Base-by-base conservation (phyloP, 2,329 filamentous ascomycete genomes). In the Epichloe uncinata region DNA sequence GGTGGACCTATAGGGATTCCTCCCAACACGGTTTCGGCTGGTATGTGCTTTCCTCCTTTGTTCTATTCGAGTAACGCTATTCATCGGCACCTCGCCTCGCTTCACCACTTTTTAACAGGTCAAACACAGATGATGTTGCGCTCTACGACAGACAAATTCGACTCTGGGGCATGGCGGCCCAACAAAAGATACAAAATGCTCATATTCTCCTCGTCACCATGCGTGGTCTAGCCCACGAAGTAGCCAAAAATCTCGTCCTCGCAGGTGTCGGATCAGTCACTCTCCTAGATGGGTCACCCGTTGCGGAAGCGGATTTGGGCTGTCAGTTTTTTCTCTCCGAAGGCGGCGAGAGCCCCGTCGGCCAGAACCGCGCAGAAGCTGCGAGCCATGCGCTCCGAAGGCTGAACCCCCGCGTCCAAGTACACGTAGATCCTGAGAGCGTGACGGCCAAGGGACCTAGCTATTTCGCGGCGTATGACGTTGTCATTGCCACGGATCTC, bases 61-160 rank as follows among this genome's bases (percentile, higher is more conserved):
- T 16, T 30, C 30, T 18, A 33, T 33, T 5, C 35, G 12, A 13
- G 18, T 11, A 9, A 40, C 26, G 41, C 8, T n/a, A 15, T 4
- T 18, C 20, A 5, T 40, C 20, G 16, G 18, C 40, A 18, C n/a
- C 11, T 15, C n/a, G 12, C 12, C 16, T 20, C 13, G 7, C 7
- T 30, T 11, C 33, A 11, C 3, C 18, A 40, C 18, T 26, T 33
- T 16, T 33, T 46, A 34, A 42, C 33, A 20, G 20, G 26, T 30
- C 30, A 52, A 15, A 41, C 22, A 12, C 55, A 87, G 93, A 97
- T 67, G 93, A 98, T 64, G 95, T 97, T 61, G 93, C 91, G 13
- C 81, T 97, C 5, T 98, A 98, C 65, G 93, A 98, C 69, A 84
- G 93, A 46, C 93, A 98, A 66, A 96, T 98, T 61, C 85, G 93